A percentile compares a stretch with the other conserved stretches of the same genome.
These are phyloP conservation scores for Nakazawaea molendinolei DNA, from an alignment of 805 yeast genomes.

Conservation along the genomic window DNA sequence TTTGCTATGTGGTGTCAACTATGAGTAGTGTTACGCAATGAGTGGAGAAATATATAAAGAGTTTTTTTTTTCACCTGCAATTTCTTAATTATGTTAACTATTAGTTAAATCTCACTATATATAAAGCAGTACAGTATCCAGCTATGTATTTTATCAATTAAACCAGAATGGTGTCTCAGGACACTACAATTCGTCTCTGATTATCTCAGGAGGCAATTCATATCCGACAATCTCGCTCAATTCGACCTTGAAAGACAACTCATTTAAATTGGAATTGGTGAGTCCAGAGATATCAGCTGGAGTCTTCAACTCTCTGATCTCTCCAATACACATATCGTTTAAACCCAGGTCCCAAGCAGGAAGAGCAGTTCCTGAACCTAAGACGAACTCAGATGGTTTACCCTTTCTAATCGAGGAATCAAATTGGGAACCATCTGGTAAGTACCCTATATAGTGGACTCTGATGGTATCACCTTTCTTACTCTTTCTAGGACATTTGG, in stretches of 20 bases:
- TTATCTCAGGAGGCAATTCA: constrained; percentile 6
- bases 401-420: constrained; percentile 67
- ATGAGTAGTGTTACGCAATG: too few species aligned
- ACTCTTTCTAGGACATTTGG: constrained; percentile 52
- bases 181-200: constrained; percentile 5
- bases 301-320: constrained; percentile 68
- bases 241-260: constrained; percentile 61
- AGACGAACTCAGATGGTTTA: constrained; percentile 59
- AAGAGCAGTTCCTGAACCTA: constrained; percentile 78
- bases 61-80: too few species aligned
- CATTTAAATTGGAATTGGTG: constrained; percentile 70
- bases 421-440: constrained; percentile 63
- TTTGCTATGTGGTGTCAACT: too few species aligned
- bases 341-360: constrained; percentile 89
- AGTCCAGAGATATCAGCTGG: constrained; percentile 75
- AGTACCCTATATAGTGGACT: constrained; percentile 73
- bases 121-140: too few species aligned
- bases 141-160: too few species aligned
- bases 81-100: too few species aligned
- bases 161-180: too few species aligned
- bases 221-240: constrained; percentile 45
- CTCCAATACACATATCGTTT: constrained; percentile 73
- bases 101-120: too few species aligned
- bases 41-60: too few species aligned
- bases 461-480: constrained; percentile 57